Evolutionary conservation across 257 asterid species (phyloP).

Genomic region (Solanum paucissectum): DNA sequence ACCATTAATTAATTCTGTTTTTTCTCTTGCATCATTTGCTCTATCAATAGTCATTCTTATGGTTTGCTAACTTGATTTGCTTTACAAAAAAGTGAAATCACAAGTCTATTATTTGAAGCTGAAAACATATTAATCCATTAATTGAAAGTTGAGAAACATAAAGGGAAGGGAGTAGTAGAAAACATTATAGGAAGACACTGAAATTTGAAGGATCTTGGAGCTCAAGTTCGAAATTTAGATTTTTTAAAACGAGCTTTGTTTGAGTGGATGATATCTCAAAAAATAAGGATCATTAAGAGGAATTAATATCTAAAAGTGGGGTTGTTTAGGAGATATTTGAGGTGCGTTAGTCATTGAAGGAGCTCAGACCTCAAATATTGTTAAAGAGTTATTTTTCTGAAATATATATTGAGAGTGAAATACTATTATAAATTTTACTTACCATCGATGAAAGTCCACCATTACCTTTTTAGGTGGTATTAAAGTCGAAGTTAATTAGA

Average conservation of each 20-base stretch:
- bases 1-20: no score
- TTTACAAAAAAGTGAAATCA: constrained; percentile 8
- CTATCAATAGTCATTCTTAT: no score
- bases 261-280: neutral
- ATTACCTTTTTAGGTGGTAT: neutral
- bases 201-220: neutral
- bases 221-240: neutral
- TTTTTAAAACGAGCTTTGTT: neutral
- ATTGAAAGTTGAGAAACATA: no score
- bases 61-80: constrained; percentile 4
- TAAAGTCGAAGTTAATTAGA: neutral
- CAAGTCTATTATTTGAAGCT: neutral
- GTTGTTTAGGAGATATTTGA: neutral
- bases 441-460: no score
- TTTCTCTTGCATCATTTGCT: no score
- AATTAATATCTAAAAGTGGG: neutral
- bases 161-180: no score
- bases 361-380: no score
- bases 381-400: no score
- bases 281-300: neutral
- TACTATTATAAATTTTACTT: neutral
- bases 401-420: no score
- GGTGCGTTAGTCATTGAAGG: neutral
- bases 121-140: no score
- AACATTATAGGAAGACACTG: neutral